Base-by-base conservation (phyloP, 768 basidiomycete genomes). In the Cyathus striatus region DNA sequence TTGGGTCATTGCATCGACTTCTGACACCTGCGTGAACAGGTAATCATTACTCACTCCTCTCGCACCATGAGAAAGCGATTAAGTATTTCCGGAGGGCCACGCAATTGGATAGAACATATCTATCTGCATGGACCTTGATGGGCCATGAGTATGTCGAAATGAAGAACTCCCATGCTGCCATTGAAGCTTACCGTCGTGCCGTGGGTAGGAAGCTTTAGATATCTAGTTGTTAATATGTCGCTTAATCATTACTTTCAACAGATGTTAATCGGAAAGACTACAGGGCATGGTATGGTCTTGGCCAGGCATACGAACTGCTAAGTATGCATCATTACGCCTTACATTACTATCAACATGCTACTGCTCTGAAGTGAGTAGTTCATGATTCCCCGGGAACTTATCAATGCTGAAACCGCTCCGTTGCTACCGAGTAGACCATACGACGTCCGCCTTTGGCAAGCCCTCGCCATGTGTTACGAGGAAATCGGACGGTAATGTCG, bases 81-180 rank as follows among this genome's bases (percentile, higher is more conserved):
- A 86, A 86, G 54, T 97, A 97, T 63, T 98, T 98, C 65, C 77
- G 86, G 49, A 78, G 94, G 46, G 92, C 95, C 6, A 88, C 93
- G n/a, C 86, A 94, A 56, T 78, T 99, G 37, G 94, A 99, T 61
- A 79, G 89, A 43, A 93, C 88, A 2, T 98, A 93, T 64, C 74
- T 98, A 35, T 89, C 93, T 5, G 96, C 96, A 4, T 99, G 96
- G 96, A 98, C 95, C 3, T 67, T 99, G 49, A 93, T 99, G 91
- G 96, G 96, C 1, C 96, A 99, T 56, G 96, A 98, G 64, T 97
- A 89, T 54, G 88, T 99, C 34, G 96, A 99, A 66, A 84, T 96
- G 84, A 98, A 98, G 67, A 98, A 99, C 62, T 92, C 92, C 4
- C 94, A 98, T 70, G 96, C 96, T 2, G 95, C 96, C 13, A 96